Percentiles rank a stretch among this genome's conserved stretches.
Conservation (phyloP, 2,329 filamentous ascomycete genomes). For the Xylariales sp. region DNA sequence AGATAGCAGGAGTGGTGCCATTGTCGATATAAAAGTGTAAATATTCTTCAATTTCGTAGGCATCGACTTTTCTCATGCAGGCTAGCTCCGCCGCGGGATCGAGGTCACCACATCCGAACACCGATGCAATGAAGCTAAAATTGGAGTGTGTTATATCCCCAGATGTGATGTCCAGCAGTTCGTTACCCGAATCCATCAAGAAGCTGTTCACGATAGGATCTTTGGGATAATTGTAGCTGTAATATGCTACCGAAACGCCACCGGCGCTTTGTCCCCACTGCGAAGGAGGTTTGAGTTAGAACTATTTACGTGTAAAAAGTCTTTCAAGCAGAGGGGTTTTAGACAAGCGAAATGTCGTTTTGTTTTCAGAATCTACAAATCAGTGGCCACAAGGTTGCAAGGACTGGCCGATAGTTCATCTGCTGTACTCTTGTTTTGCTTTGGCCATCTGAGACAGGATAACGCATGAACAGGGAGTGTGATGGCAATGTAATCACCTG, state of each 20-base stretch:
- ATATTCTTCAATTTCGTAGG: conserved; percentile 24
- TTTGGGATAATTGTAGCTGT: conserved; percentile 38
- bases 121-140: conserved; percentile 29
- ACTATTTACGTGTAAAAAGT: too few species aligned
- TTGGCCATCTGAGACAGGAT: too few species aligned
- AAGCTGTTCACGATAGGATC: conserved; percentile 39
- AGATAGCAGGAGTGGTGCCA: conserved; percentile 12
- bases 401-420: too few species aligned
- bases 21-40: conserved; percentile 22
- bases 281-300: too few species aligned
- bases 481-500: too few species aligned
- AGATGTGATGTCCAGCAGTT: conserved; percentile 23
- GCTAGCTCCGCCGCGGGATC: conserved; percentile 24
- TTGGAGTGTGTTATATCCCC: conserved; percentile 21
- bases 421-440: too few species aligned
- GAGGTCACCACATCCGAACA: conserved; percentile 25
- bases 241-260: conserved; percentile 32
- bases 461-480: too few species aligned
- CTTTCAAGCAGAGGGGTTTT: too few species aligned
- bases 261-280: conserved; percentile 45
- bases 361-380: too few species aligned
- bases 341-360: too few species aligned
- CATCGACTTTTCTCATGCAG: conserved; percentile 29
- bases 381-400: too few species aligned
- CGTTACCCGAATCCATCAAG: conserved; percentile 35